phyloP scores from a whole-genome alignment of 2,329 filamentous ascomycete species.

The Sphaceloma murrayae region DNA sequence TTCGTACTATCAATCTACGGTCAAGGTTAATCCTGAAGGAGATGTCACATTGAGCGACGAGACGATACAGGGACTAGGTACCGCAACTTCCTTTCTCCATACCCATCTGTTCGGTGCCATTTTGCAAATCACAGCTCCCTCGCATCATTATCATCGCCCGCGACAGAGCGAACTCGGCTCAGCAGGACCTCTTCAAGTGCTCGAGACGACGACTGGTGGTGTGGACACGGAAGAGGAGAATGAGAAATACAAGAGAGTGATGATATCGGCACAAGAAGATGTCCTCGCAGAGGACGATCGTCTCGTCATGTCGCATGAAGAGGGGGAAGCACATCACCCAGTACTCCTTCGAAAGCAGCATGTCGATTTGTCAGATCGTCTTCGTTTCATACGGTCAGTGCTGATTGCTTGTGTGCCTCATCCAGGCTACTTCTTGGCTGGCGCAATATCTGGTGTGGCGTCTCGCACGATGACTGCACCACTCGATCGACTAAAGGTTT shows the following conservation, averaged over 20 bases:
- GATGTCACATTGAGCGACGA: constrained; percentile 89
- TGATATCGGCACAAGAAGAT: constrained; percentile 15
- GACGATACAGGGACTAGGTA: constrained; percentile 90
- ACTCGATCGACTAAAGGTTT: constrained; percentile 93
- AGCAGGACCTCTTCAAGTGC: constrained; percentile 16
- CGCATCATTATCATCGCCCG: constrained; percentile 19
- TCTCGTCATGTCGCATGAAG: constrained; percentile 17
- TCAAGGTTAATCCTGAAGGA: constrained; percentile 85
- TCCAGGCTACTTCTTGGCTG: constrained; percentile 96
- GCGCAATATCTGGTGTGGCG: constrained; percentile 86
- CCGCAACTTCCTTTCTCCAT: constrained; percentile 51
- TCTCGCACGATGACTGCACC: constrained; percentile 93
- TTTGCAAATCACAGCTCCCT: constrained; percentile 53
- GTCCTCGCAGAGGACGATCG: constrained; percentile 12
- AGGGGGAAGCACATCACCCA: constrained; percentile 18
- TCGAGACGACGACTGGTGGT: neutral
- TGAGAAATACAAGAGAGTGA: constrained; percentile 9
- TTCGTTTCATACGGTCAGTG: constrained; percentile 20
- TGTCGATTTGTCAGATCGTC: constrained; percentile 14
- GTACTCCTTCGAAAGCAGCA: constrained; percentile 17
- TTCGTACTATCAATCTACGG: constrained; percentile 82
- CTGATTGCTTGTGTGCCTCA: constrained; percentile 59
- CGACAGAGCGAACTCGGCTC: constrained; percentile 9
- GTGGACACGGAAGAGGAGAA: constrained; percentile 11
- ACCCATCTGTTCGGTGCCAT: constrained; percentile 67